These are phyloP conservation scores for Eutypa lata DNA, from an alignment of 2,329 filamentous ascomycete genomes.

Conservation along the genomic window DNA sequence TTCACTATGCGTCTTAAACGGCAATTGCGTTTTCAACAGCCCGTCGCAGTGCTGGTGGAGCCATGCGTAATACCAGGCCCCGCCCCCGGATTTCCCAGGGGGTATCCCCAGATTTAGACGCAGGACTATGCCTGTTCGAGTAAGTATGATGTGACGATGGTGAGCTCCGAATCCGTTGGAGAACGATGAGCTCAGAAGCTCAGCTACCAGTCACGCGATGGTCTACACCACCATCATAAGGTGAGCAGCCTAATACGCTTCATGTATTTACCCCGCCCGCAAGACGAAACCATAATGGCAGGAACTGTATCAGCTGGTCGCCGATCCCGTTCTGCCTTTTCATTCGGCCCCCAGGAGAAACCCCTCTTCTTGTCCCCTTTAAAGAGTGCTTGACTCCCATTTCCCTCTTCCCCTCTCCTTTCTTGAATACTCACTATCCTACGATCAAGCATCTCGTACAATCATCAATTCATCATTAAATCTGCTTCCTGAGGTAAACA, in stretches of 20 bases:
- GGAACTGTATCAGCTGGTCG: conserved; percentile 24
- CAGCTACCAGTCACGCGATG: conserved; percentile 25
- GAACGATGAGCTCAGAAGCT: conserved; percentile 21
- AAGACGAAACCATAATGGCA: conserved; percentile 12
- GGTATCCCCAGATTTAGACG: conserved; percentile 17
- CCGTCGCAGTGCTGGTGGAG: not conserved
- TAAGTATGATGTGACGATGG: conserved; percentile 14
- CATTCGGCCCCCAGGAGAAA: not conserved
- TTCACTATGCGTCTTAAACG: not conserved
- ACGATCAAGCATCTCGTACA: conserved; percentile 8
- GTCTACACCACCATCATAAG: conserved; percentile 16
- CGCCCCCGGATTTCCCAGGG: conserved; percentile 13
- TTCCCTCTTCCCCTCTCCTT: conserved; percentile 14
- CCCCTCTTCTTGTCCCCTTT: conserved; percentile 17
- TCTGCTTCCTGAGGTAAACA: not conserved
- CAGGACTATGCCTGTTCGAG: conserved; percentile 13
- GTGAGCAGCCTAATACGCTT: not conserved
- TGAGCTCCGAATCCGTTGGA: not conserved
- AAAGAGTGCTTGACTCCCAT: conserved; percentile 12
- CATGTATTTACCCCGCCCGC: conserved; percentile 12
- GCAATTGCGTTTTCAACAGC: not conserved
- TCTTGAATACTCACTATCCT: conserved; percentile 10
- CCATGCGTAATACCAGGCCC: not conserved
- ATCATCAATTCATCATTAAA: not conserved
- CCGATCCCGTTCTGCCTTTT: conserved; percentile 11